Conservation (phyloP, 495 filamentous ascomycete genomes). For the Neurospora sp. region DNA sequence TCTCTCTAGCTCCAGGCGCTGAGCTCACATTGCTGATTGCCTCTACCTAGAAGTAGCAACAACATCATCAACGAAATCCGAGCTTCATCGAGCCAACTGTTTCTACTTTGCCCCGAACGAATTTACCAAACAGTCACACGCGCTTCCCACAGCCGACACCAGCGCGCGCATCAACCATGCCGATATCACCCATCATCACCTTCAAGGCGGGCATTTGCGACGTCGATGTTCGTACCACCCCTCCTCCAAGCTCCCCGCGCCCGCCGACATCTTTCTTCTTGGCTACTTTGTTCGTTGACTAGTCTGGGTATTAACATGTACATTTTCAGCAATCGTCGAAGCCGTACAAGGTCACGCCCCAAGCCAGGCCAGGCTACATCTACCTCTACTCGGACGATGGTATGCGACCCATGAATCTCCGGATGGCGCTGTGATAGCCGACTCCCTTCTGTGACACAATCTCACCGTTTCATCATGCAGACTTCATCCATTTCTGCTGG, state of each 20-base stretch:
- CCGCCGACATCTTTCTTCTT: not conserved
- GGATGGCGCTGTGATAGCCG: not conserved
- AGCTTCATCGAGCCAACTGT: not conserved
- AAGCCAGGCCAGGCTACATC: constrained; percentile 70
- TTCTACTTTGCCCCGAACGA: not conserved
- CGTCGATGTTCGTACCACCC: constrained; percentile 54
- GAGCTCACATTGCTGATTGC: not conserved
- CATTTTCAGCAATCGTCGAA: constrained; percentile 40
- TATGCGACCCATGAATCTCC: constrained; percentile 18
- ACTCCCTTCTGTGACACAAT: not conserved
- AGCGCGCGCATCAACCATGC: constrained; percentile 43
- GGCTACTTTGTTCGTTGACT: not conserved
- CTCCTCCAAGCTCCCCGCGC: not conserved
- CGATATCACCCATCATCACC: constrained; percentile 75
- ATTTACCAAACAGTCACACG: not conserved
- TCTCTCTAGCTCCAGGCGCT: not conserved
- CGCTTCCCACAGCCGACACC: not conserved
- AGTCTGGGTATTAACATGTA: not conserved
- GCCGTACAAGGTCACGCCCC: constrained; percentile 57
- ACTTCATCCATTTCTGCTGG: constrained; percentile 96
- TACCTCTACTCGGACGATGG: constrained; percentile 93
- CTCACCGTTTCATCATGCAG: constrained; percentile 28
- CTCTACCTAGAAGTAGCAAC: not conserved
- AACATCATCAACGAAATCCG: not conserved
- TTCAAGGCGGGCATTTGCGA: constrained; percentile 96